Percentiles rank a stretch among this genome's conserved stretches.
Evolutionary conservation across 106 monocot genomes (phyloP).

Genomic region (Dendrobium catenatum): DNA sequence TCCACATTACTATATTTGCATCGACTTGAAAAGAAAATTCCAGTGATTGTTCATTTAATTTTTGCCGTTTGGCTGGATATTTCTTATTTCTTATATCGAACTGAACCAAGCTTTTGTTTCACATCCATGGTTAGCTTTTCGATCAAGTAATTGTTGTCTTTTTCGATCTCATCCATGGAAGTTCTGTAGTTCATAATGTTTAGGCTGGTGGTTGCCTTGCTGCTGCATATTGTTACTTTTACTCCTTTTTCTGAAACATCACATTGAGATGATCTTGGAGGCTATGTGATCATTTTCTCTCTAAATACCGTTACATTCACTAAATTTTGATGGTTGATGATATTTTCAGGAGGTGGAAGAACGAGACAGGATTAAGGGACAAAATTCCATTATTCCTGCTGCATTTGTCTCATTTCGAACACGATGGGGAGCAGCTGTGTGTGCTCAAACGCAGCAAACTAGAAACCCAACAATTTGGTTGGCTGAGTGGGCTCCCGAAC

Average conservation of each 20-base stretch:
- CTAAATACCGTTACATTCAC: neutral
- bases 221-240: neutral
- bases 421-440: constrained; percentile 63
- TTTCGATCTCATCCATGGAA: neutral
- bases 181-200: neutral
- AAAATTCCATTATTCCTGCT: constrained; percentile 39
- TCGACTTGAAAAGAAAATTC: neutral
- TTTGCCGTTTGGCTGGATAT: neutral
- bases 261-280: neutral
- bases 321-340: neutral
- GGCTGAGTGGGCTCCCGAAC: constrained; percentile 66
- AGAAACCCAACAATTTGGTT: constrained; percentile 54
- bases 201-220: neutral
- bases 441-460: constrained; percentile 68
- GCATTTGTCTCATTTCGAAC: constrained; percentile 67
- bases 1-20: neutral
- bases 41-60: neutral
- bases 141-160: neutral
- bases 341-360: constrained; percentile 33
- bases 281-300: neutral
- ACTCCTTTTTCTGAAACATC: neutral
- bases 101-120: neutral
- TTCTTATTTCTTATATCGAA: neutral
- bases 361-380: constrained; percentile 27
- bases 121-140: neutral